phyloP scores from a whole-genome alignment of 2,329 filamentous ascomycete genomes.

The Alternaria metachromatica region DNA sequence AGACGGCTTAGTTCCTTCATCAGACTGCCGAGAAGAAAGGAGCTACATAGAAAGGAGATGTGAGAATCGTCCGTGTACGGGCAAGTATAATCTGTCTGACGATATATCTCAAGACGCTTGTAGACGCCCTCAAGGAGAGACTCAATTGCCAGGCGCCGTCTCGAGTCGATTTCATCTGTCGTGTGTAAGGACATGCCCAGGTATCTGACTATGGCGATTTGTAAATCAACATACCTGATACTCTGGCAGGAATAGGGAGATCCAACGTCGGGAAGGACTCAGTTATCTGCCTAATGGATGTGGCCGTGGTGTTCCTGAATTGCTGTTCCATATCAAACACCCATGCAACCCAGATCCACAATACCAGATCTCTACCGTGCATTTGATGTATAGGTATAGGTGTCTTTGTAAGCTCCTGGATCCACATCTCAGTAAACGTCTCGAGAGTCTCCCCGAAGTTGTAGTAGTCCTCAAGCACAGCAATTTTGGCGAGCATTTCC shows the following conservation, averaged over 20 bases:
- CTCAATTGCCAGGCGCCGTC: not conserved
- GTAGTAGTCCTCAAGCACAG: not conserved
- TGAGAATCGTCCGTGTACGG: accelerated
- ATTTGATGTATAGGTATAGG: not conserved
- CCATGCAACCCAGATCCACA: constrained; percentile 3
- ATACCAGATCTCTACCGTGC: not conserved
- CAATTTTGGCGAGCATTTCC: constrained; percentile 1
- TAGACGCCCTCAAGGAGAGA: not conserved
- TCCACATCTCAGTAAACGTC: not conserved
- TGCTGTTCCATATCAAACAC: not conserved
- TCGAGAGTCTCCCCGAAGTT: not conserved
- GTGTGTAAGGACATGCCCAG: not conserved
- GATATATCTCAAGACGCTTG: not conserved
- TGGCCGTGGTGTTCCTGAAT: not conserved
- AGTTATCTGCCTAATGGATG: not conserved
- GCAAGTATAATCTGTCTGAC: not conserved
- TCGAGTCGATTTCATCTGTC: not conserved
- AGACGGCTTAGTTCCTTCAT: not conserved
- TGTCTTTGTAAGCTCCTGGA: not conserved
- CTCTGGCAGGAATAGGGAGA: not conserved
- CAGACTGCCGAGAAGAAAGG: not conserved
- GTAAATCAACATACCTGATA: not conserved
- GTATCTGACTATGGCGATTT: not conserved
- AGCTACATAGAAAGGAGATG: not conserved
- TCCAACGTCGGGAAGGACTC: not conserved